Conservation (phyloP, 257 asterid genomes). For the Rehmannia glutinosa region DNA sequence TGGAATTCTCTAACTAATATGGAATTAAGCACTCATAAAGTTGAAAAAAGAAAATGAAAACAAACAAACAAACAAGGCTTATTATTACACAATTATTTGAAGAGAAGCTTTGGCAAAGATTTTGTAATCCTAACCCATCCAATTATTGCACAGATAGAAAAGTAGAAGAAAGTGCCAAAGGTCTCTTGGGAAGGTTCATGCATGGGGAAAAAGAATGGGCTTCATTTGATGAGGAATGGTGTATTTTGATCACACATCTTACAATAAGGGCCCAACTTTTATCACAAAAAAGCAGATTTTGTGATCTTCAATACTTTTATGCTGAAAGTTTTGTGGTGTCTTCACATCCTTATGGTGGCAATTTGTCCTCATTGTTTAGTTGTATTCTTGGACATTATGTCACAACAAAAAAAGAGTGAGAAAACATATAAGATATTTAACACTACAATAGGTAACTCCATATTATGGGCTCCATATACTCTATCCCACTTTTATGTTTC, state of each 20-base stretch:
- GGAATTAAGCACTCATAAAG: background rate
- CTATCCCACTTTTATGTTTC: no score
- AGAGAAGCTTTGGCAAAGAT: background rate
- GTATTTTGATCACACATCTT: slow-evolving; percentile 11
- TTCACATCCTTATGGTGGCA: slow-evolving; percentile 24
- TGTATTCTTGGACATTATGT: slow-evolving; percentile 17
- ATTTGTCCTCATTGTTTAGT: slow-evolving; percentile 22
- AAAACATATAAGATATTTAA: no score
- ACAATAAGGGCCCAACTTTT: slow-evolving; percentile 19
- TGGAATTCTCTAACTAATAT: slow-evolving; percentile 5
- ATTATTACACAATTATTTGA: slow-evolving; percentile 4
- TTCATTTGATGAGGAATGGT: slow-evolving; percentile 30
- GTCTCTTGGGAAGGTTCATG: slow-evolving; percentile 35
- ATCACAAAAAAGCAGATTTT: slow-evolving; percentile 18
- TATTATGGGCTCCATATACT: no score
- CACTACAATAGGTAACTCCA: no score
- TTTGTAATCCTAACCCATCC: no score
- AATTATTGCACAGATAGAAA: slow-evolving; percentile 14
- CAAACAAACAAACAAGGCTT: background rate
- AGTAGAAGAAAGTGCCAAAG: slow-evolving; percentile 15
- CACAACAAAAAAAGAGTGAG: no score
- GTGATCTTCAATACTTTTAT: slow-evolving; percentile 19
- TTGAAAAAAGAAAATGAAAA: background rate
- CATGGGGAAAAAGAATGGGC: slow-evolving; percentile 32
- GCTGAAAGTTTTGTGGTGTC: slow-evolving; percentile 25